Evolutionary conservation across 805 yeast species (phyloP), one percentile per base, ranked within the genome.

Genomic region (Nakazawaea wickerhamii): DNA sequence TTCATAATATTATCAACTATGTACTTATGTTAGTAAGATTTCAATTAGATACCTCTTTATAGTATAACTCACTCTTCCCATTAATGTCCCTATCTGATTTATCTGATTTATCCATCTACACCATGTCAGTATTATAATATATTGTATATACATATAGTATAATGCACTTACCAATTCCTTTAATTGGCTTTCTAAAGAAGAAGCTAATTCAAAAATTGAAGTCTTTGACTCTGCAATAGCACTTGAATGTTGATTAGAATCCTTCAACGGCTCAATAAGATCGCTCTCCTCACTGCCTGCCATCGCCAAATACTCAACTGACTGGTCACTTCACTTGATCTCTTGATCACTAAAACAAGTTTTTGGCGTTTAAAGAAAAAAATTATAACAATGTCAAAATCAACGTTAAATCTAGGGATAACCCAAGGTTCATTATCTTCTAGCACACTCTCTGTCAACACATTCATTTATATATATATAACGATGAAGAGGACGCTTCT

Each of bases 161-260:
- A 9, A 25, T 6, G 10, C 21, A 46, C 56, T 23, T 30, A 53
- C 54, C 13, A 59, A 45, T 1, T 39, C 45, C 11, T 49, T 41
- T 9, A 60, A 41, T 51, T 52, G 48, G 4, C 40, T 45, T 45
- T 59, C 61, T 6, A 60, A 49, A 36, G 53, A 57, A 0, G 61
- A 54, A 7, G 63, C 62, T 13, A 60, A 58, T 25, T 60, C 63
- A 39, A 59, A 58, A n/a, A 59, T 52, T 20, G 64, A 52, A 10
- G 54, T 49, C 15, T 47, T 22, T n/a, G 31, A 28, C 19, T 34
- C 27, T 1, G 26, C 30, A 13, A 18, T 11, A 11, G 22, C 20
- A 14, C 13, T 25, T 23, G 19, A 11, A 23, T 8, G 37, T 13
- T 22, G 30, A 14, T 31, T 26, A 4, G 25, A 23, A 20, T 39